Evolutionary conservation across 768 basidiomycete species (phyloP), one percentile per base, ranked within the genome.

Genomic region (Rhodotorula toruloides): DNA sequence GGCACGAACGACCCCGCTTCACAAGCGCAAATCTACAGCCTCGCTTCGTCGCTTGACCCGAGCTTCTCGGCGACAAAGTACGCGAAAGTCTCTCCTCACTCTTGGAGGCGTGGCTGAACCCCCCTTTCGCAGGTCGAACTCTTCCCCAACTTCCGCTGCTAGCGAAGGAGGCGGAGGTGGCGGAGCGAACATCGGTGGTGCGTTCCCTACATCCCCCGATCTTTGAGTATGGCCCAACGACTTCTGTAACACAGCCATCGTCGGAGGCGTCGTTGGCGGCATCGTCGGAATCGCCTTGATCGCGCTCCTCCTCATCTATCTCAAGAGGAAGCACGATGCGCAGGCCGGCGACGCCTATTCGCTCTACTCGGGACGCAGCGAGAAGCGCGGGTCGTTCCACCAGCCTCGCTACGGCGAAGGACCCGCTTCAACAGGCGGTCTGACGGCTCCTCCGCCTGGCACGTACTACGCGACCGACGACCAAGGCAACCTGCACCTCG

Each of bases 251-350:
- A 11, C 46, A 60, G 63, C 63, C 25, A 58, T 64, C 43, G 63
- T 58, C 48, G 63, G 63, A 6, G 63, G 63, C 8, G 63, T 64
- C 21, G 63, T 64, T 1, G 63, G 63, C 4, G 63, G 63, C 32
- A 37, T 58, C 27, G 29, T 27, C 50, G 63, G 50, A 2, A 54
- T 65, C 6, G 50, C 52, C 32, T 11, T 54, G 22, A 10, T 65
- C 44, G 63, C 50, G 21, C 40, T 29, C 25, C 25, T 40, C 22
- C 57, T 65, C 42, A 40, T 65, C 56, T 65, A 55, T 39, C 52
- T 65, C 50, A 53, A 58, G 31, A 42, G 50, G n/a, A 65, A 65
- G 57, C 63, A 65, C 43, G 50, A 58, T 0, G n/a, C 36, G n/a
- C 16, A 34, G 2, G 25, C 34, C 4, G 22, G 25, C 50, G 63